Percentiles rank a stretch among this genome's conserved stretches.
These are phyloP conservation scores for Helichrysum umbraculigerum DNA, from an alignment of 129 eudicot genomes.

Conservation along the genomic window DNA sequence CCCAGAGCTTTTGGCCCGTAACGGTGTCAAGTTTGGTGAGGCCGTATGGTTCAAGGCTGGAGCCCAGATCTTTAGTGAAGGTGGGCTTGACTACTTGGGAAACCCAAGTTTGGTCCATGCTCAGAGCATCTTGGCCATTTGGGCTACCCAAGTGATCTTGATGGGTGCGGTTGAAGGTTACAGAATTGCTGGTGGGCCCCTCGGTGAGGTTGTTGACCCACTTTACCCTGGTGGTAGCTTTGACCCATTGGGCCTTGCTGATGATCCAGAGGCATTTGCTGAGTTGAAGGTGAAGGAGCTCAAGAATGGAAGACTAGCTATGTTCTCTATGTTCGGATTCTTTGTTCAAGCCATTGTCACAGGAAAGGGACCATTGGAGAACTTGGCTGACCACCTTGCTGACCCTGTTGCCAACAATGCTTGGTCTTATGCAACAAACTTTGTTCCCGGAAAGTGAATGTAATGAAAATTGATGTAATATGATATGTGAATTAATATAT, in stretches of 20 bases:
- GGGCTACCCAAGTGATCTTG: constrained; percentile 64
- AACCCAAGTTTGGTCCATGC: constrained; percentile 74
- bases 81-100: constrained; percentile 77
- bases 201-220: constrained; percentile 73
- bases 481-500: constrained; percentile 38
- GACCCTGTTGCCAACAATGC: constrained; percentile 76
- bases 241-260: constrained; percentile 72
- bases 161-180: constrained; percentile 86
- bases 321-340: constrained; percentile 79
- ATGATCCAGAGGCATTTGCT: constrained; percentile 74
- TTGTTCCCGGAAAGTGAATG: constrained; percentile 61
- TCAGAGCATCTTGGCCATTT: constrained; percentile 73
- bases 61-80: constrained; percentile 69
- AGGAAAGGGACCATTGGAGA: constrained; percentile 85
- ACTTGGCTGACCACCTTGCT: constrained; percentile 65
- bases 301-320: constrained; percentile 69
- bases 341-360: constrained; percentile 77
- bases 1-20: constrained; percentile 76
- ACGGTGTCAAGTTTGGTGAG: constrained; percentile 74
- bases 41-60: constrained; percentile 86
- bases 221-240: constrained; percentile 76
- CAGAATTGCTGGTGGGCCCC: constrained; percentile 72
- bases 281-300: constrained; percentile 73
- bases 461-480: constrained; percentile 28
- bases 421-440: constrained; percentile 72